Evolutionary conservation across 2,329 filamentous ascomycete species (phyloP).

Genomic region (Colletotrichum simmondsii): DNA sequence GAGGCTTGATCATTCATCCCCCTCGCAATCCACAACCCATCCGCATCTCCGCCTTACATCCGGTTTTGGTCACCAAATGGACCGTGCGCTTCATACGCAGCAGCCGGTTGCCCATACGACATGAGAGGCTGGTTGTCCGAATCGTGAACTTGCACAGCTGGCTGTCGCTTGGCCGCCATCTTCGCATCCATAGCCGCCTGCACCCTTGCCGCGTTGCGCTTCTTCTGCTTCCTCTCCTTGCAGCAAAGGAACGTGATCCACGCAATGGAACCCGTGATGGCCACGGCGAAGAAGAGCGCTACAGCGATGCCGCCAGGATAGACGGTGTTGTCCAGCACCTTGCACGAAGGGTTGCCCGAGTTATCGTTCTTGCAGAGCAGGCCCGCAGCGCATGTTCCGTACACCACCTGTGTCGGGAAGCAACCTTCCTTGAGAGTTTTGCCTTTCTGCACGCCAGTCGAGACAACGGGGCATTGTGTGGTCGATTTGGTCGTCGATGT

Average conservation of each 20-base stretch:
- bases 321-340: slow-evolving; percentile 51
- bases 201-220: slow-evolving; percentile 54
- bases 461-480: slow-evolving; percentile 50
- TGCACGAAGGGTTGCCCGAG: slow-evolving; percentile 54
- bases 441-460: slow-evolving; percentile 52
- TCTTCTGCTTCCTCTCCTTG: slow-evolving; percentile 58
- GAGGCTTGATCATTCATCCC: neutral
- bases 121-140: slow-evolving; percentile 26
- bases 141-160: slow-evolving; percentile 37
- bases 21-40: neutral
- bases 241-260: slow-evolving; percentile 63
- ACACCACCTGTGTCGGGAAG: slow-evolving; percentile 46
- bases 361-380: slow-evolving; percentile 57
- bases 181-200: slow-evolving; percentile 51
- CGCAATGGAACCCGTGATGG: slow-evolving; percentile 49
- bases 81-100: slow-evolving; percentile 20
- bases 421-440: slow-evolving; percentile 49
- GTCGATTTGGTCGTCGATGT: slow-evolving; percentile 45
- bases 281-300: slow-evolving; percentile 57
- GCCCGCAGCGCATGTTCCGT: slow-evolving; percentile 53
- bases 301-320: slow-evolving; percentile 59
- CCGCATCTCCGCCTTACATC: neutral
- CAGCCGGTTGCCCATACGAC: slow-evolving; percentile 13
- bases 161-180: slow-evolving; percentile 57
- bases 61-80: slow-evolving; percentile 28